These are phyloP conservation scores for Prinsepia uniflora DNA, from an alignment of 306 rosid genomes.

Conservation along the genomic window DNA sequence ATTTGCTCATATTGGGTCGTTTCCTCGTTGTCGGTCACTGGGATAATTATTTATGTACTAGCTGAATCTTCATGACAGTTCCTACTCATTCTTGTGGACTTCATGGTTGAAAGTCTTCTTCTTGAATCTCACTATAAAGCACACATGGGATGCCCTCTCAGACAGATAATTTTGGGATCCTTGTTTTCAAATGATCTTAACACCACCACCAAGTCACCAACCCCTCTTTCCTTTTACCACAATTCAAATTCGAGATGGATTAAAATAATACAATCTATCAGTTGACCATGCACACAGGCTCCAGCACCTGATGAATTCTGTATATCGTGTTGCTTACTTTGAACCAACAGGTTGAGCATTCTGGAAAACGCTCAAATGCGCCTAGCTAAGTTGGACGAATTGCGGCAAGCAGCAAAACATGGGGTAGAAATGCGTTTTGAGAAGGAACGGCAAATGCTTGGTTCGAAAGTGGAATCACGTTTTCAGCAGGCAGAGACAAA, in stretches of 20 bases:
- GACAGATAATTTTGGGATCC: background rate
- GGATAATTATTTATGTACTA: too few species aligned
- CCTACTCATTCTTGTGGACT: too few species aligned
- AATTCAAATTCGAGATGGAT: background rate
- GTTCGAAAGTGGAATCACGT: conserved; percentile 73
- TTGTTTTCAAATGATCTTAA: background rate
- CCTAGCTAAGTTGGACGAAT: conserved; percentile 68
- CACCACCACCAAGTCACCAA: background rate
- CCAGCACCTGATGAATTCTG: background rate
- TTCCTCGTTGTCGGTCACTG: too few species aligned
- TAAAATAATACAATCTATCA: background rate
- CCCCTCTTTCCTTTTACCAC: background rate
- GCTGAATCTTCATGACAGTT: too few species aligned
- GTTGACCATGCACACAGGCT: background rate
- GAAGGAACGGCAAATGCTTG: conserved; percentile 66
- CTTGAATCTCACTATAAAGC: background rate
- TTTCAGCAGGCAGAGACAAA: conserved; percentile 87
- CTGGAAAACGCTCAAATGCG: conserved; percentile 79
- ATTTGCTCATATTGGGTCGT: background rate
- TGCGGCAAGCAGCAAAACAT: conserved; percentile 89
- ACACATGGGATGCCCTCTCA: background rate
- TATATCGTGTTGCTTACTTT: conserved; percentile 20
- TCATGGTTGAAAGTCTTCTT: background rate
- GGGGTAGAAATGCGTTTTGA: conserved; percentile 66
- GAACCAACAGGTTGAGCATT: conserved; percentile 65